phyloP scores from a whole-genome alignment of 495 filamentous ascomycete genomes.

The Aspergillus avenaceus region DNA sequence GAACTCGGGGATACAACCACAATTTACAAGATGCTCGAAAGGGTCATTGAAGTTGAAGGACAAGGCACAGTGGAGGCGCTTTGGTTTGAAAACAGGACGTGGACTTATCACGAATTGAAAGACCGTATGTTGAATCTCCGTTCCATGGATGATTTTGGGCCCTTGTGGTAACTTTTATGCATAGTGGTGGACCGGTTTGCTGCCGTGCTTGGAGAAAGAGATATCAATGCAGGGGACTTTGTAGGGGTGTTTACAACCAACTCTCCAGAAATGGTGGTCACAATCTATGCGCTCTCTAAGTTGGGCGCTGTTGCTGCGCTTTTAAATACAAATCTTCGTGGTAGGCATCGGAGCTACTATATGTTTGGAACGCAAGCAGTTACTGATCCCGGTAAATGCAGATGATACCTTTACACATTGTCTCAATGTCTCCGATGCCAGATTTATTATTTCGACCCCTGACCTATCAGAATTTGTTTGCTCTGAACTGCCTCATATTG shows the following conservation, averaged over 20 bases:
- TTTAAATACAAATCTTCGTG: slow-evolving; percentile 86
- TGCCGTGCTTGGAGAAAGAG: slow-evolving; percentile 33
- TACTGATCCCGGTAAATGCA: slow-evolving; percentile 9
- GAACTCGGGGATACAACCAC: slow-evolving; percentile 41
- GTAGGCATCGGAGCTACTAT: slow-evolving; percentile 29
- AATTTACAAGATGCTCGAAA: slow-evolving; percentile 41
- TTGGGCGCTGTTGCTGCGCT: slow-evolving; percentile 83
- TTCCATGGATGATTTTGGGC: background rate
- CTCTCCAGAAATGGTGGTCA: slow-evolving; percentile 74
- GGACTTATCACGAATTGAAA: slow-evolving; percentile 47
- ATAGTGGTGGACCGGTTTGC: slow-evolving; percentile 45
- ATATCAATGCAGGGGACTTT: slow-evolving; percentile 34
- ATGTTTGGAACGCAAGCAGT: background rate
- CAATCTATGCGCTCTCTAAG: slow-evolving; percentile 76
- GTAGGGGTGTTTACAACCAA: slow-evolving; percentile 57
- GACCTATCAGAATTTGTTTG: slow-evolving; percentile 40
- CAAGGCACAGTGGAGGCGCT: slow-evolving; percentile 34
- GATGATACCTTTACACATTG: slow-evolving; percentile 73
- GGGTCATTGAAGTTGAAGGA: slow-evolving; percentile 35
- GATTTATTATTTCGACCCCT: slow-evolving; percentile 57
- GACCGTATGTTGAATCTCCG: slow-evolving; percentile 28
- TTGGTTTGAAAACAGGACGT: slow-evolving; percentile 50
- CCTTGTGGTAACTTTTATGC: background rate
- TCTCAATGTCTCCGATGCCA: slow-evolving; percentile 63
- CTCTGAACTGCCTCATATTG: slow-evolving; percentile 33